Evolutionary conservation across 139 green algal species (phyloP).

Genomic region (Bryopsis sp.): DNA sequence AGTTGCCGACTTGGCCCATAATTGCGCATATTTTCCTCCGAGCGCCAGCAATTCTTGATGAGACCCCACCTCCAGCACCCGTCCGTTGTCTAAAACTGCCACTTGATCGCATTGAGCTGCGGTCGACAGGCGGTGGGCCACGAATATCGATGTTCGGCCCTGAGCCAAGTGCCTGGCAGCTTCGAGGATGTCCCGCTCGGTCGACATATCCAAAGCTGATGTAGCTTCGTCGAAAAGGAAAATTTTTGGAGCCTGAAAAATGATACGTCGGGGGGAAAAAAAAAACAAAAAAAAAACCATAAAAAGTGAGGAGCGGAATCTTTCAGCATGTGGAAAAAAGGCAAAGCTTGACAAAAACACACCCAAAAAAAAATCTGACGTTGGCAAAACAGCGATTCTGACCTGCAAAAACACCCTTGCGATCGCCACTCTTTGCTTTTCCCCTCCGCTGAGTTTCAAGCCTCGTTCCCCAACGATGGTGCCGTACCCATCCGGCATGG

Average conservation of each 20-base stretch:
- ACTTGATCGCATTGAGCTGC: constrained; percentile 74
- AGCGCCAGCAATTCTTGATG: constrained; percentile 6
- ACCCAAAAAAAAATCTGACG: too few relatives aligned
- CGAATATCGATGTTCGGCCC: constrained; percentile 85
- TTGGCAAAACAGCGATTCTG: neutral
- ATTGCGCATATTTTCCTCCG: constrained; percentile 54
- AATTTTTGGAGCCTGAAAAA: constrained; percentile 3
- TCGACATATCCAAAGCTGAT: constrained; percentile 74
- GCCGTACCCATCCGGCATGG: constrained; percentile 81
- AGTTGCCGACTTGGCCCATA: constrained; percentile 54
- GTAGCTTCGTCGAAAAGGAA: constrained; percentile 78
- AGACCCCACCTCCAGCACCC: constrained; percentile 65
- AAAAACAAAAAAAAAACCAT: too few relatives aligned
- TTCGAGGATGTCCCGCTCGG: constrained; percentile 58
- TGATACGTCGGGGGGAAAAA: neutral
- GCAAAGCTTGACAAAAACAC: too few relatives aligned
- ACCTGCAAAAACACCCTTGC: constrained; percentile 73
- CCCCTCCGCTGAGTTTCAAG: constrained; percentile 85
- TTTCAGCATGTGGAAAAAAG: neutral
- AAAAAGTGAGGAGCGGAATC: neutral
- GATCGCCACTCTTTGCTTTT: constrained; percentile 92
- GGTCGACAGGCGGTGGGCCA: constrained; percentile 92
- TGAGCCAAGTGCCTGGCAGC: constrained; percentile 40
- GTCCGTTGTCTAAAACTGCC: constrained; percentile 73
- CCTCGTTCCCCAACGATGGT: constrained; percentile 90